A percentile compares a stretch with the other conserved stretches of the same genome.
Conservation (phyloP, 495 filamentous ascomycete species). For the Cercophora newfieldiana region DNA sequence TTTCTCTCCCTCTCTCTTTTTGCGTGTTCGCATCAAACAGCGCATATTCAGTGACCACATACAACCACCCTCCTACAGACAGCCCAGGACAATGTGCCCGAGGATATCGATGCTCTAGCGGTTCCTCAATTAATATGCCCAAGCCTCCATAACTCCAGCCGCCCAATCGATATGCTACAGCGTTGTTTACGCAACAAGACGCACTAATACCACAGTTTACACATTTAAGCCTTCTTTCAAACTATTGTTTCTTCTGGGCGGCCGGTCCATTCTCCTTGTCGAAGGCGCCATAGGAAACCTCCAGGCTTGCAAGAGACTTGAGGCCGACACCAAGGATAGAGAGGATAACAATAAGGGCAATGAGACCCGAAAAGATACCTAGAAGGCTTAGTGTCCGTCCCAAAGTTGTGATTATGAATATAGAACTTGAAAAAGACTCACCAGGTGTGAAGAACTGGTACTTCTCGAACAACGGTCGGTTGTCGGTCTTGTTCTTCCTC, state of each 20-base stretch:
- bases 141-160: conserved; percentile 23
- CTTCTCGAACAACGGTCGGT: conserved; percentile 74
- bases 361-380: conserved; percentile 75
- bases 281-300: conserved; percentile 91
- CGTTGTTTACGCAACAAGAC: background rate
- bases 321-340: conserved; percentile 77
- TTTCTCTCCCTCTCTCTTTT: background rate
- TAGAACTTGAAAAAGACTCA: conserved; percentile 9
- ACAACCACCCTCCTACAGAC: background rate
- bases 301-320: conserved; percentile 69
- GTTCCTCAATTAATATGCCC: conserved; percentile 17
- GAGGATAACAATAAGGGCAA: conserved; percentile 62
- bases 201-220: background rate
- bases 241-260: conserved; percentile 75
- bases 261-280: conserved; percentile 90
- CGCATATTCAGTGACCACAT: background rate
- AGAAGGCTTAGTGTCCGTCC: conserved; percentile 3
- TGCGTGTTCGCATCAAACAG: background rate
- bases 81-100: conserved; percentile 2
- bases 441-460: conserved; percentile 88
- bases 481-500: conserved; percentile 28
- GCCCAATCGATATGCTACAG: conserved; percentile 18
- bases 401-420: background rate
- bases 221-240: background rate
- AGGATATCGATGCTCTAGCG: conserved; percentile 6